A percentile compares a stretch with the other conserved stretches of the same genome.
Conservation (phyloP, 23 red algal species). For the Cyanidioschyzon merolae region DNA sequence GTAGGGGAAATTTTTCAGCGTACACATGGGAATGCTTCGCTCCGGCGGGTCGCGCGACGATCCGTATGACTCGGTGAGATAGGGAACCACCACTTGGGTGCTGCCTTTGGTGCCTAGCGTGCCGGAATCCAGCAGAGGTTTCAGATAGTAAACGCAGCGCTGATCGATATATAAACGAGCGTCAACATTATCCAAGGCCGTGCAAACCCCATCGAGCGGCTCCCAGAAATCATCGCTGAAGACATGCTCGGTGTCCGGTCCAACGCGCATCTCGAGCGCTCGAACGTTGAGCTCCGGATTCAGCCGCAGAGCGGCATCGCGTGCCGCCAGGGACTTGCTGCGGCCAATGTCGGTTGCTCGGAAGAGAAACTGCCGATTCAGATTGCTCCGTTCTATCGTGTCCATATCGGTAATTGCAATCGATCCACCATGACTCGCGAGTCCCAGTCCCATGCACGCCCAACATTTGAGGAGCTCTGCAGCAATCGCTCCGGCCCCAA, state of each 20-base stretch:
- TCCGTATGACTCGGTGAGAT: slow-evolving; percentile 80
- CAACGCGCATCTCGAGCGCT: slow-evolving; percentile 62
- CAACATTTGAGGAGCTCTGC: slow-evolving; percentile 94
- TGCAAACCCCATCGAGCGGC: slow-evolving; percentile 75
- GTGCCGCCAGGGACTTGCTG: slow-evolving; percentile 71
- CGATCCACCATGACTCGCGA: slow-evolving; percentile 32
- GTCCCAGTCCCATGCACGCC: slow-evolving; percentile 90
- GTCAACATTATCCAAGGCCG: slow-evolving; percentile 95
- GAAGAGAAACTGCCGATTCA: slow-evolving; percentile 93
- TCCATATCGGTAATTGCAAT: slow-evolving; percentile 98
- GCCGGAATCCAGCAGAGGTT: slow-evolving; percentile 82
- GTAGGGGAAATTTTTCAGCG: slow-evolving; percentile 99
- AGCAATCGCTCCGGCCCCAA: slow-evolving; percentile 93
- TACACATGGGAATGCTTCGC: slow-evolving; percentile 96
- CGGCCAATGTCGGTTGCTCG: slow-evolving; percentile 85
- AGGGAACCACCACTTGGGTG: slow-evolving; percentile 88
- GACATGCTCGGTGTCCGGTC: slow-evolving; percentile 72
- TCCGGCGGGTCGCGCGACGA: slow-evolving; percentile 92
- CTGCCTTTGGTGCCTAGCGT: slow-evolving; percentile 98
- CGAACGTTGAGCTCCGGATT: slow-evolving; percentile 60
- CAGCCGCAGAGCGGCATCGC: slow-evolving; percentile 46
- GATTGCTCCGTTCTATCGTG: slow-evolving; percentile 87
- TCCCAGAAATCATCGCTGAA: slow-evolving; percentile 99
- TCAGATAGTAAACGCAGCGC: slow-evolving; percentile 93
- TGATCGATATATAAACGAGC: slow-evolving; percentile 95